Evolutionary conservation across 1,284 basidiomycete species (phyloP).

Genomic region (Trametes versicolor): DNA sequence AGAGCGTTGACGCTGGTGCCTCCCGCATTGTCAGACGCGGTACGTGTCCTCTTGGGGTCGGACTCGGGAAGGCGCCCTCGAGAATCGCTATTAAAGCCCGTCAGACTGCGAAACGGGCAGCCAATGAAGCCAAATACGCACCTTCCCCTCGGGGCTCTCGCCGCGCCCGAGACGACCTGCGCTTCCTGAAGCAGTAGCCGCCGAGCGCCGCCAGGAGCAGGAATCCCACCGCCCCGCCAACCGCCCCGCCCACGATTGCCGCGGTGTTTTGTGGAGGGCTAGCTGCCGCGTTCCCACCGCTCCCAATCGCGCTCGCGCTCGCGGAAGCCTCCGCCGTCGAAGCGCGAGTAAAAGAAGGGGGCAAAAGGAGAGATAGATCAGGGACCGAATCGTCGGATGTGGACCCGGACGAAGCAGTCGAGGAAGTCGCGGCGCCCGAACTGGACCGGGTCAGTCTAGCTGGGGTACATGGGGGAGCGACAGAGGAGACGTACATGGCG

Average conservation of each 20-base stretch:
- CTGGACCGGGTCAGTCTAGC: background rate
- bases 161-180: background rate
- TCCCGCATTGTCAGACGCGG: too few relatives aligned
- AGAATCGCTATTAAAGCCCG: too few relatives aligned
- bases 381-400: too few relatives aligned
- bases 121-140: too few relatives aligned
- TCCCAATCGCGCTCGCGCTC: background rate
- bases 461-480: background rate
- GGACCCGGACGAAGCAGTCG: too few relatives aligned
- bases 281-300: background rate
- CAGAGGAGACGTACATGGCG: background rate
- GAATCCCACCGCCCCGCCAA: constrained; percentile 10
- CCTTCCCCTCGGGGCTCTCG: background rate
- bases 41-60: too few relatives aligned
- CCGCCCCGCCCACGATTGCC: constrained; percentile 20
- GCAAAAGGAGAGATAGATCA: too few relatives aligned
- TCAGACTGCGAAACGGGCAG: too few relatives aligned
- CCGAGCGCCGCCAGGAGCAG: background rate
- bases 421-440: background rate
- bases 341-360: too few relatives aligned
- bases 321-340: background rate
- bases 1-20: too few relatives aligned
- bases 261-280: background rate
- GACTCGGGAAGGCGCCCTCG: too few relatives aligned
- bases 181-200: constrained; percentile 5